phyloP scores from a whole-genome alignment of 305 asterid species.

The Andrographis paniculata region DNA sequence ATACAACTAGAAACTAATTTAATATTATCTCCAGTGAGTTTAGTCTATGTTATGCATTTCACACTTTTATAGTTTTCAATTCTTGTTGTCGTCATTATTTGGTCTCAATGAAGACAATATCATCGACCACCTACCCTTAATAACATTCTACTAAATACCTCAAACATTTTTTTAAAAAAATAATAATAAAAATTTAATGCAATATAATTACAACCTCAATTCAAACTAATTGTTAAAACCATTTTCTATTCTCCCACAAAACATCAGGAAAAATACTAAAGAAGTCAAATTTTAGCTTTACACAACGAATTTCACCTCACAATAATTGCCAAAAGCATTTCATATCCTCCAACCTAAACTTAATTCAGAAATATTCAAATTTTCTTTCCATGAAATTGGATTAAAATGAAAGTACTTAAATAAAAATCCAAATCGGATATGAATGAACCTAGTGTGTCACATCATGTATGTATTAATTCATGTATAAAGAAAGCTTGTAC shows the following conservation, averaged over 20 bases:
- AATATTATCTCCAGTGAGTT: background rate
- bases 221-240: slow-evolving; percentile 4
- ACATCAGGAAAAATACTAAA: too few species aligned
- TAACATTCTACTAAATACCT: slow-evolving; percentile 9
- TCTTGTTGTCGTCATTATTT: background rate
- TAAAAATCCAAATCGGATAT: background rate
- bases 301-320: slow-evolving; percentile 6
- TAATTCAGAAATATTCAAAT: too few species aligned
- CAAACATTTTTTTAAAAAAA: background rate
- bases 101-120: slow-evolving; percentile 4
- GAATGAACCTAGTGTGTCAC: background rate
- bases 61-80: slow-evolving; percentile 4
- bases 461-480: slow-evolving; percentile 1
- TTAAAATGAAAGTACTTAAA: too few species aligned
- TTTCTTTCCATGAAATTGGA: too few species aligned
- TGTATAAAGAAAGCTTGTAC: background rate
- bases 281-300: background rate
- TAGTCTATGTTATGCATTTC: slow-evolving; percentile 1
- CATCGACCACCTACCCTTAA: background rate
- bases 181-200: slow-evolving; percentile 5
- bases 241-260: background rate
- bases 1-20: too few species aligned
- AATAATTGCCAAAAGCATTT: too few species aligned
- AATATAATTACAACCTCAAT: slow-evolving; percentile 5
- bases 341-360: too few species aligned